phyloP scores from a whole-genome alignment of 2,329 filamentous ascomycete species.

The Aspergillus cejpii region DNA sequence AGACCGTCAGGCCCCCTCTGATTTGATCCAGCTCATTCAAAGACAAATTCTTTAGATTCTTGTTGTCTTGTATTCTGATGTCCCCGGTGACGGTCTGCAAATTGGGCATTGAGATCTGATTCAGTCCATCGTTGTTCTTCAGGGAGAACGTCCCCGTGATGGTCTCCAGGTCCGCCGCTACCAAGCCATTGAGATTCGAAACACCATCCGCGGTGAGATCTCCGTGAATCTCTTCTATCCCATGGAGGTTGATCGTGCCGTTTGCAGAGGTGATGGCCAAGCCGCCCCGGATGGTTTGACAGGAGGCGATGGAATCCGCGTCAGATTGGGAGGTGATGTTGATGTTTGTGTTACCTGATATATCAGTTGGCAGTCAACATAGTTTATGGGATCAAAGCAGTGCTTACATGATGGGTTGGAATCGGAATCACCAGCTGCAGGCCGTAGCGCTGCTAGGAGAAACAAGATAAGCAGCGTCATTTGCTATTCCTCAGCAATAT shows the following conservation, averaged over 20 bases:
- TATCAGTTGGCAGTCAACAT: neutral
- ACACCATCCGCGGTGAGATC: constrained; percentile 16
- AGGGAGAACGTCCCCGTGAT: constrained; percentile 18
- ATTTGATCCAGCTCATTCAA: constrained; percentile 21
- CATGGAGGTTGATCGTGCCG: constrained; percentile 38
- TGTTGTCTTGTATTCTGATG: constrained; percentile 19
- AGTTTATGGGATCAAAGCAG: neutral
- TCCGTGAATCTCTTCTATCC: constrained; percentile 28
- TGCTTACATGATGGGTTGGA: neutral
- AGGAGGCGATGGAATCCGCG: constrained; percentile 28
- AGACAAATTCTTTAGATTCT: constrained; percentile 14
- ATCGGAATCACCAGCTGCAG: neutral
- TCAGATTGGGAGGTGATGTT: constrained; percentile 38
- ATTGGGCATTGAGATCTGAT: constrained; percentile 13
- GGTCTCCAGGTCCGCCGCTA: constrained; percentile 17
- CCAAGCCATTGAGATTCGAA: constrained; percentile 13
- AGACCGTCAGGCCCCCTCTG: constrained; percentile 14
- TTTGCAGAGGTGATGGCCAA: constrained; percentile 34
- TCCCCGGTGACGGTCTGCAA: constrained; percentile 16
- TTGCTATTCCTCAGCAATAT: neutral
- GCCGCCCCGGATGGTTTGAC: constrained; percentile 38
- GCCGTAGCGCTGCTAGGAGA: neutral
- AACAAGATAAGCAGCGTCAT: neutral
- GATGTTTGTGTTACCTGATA: constrained; percentile 36
- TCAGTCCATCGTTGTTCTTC: constrained; percentile 16